Percentiles rank a stretch among this genome's conserved stretches.
Evolutionary conservation across 1,139 yeast genomes (phyloP).

Genomic region (Arxiozyma slooffiae): DNA sequence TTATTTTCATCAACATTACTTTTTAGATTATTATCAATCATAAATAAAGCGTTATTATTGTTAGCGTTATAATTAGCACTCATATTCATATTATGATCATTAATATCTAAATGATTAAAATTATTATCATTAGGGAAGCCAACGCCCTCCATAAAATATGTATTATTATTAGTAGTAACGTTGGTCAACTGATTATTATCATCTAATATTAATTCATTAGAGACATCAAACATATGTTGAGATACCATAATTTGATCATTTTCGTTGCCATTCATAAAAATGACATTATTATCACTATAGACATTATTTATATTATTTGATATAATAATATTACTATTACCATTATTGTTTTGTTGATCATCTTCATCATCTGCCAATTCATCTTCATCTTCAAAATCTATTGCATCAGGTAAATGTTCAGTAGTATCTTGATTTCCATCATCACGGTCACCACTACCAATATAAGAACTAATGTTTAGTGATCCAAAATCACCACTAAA

Average conservation of each 20-base stretch:
- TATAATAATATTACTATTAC: background rate
- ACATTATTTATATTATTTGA: background rate
- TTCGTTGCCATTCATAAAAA: background rate
- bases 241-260: slow-evolving; percentile 1
- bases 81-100: slow-evolving; percentile 7
- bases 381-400: slow-evolving; percentile 90
- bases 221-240: slow-evolving; percentile 3
- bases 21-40: slow-evolving; percentile 7
- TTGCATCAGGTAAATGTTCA: slow-evolving; percentile 83
- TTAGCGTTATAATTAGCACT: slow-evolving; percentile 14
- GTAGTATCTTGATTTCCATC: slow-evolving; percentile 29
- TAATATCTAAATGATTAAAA: background rate
- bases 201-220: slow-evolving; percentile 3
- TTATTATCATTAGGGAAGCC: slow-evolving; percentile 1
- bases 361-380: slow-evolving; percentile 81
- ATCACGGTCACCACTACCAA: slow-evolving; percentile 14
- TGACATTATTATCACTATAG: background rate
- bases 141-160: slow-evolving; percentile 1
- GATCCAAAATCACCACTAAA: slow-evolving; percentile 33
- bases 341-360: background rate
- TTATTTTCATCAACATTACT: slow-evolving; percentile 6
- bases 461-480: slow-evolving; percentile 29
- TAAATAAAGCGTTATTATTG: slow-evolving; percentile 19
- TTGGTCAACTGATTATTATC: slow-evolving; percentile 6
- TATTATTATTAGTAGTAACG: too few relatives aligned